Evolutionary conservation across 441 rosid species (phyloP).

Genomic region (Adansonia gregorii): DNA sequence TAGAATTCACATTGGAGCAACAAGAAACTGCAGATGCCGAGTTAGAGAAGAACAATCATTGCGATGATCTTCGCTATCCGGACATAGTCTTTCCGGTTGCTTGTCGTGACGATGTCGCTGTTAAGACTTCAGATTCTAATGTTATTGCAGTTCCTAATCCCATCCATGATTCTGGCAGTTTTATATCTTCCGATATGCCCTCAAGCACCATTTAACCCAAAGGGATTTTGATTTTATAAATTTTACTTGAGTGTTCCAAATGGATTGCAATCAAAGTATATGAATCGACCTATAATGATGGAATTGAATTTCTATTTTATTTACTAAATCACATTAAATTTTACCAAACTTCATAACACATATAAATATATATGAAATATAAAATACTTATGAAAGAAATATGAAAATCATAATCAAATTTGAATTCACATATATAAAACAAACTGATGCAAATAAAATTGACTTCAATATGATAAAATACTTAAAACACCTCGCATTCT

Average conservation of each 20-base stretch:
- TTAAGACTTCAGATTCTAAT: not conserved
- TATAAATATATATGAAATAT: no score
- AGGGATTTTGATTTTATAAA: not conserved
- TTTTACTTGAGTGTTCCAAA: not conserved
- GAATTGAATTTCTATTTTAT: no score
- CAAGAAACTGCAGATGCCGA: conserved; percentile 18
- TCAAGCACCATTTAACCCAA: not conserved
- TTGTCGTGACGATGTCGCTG: not conserved
- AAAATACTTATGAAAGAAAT: no score
- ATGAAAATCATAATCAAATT: no score
- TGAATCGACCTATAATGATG: no score
- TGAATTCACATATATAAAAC: no score
- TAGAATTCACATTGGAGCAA: conserved; percentile 13
- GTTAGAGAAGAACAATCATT: not conserved
- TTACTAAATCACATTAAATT: no score
- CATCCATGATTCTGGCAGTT: not conserved
- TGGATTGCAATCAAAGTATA: not conserved
- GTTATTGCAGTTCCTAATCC: not conserved
- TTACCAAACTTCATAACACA: no score
- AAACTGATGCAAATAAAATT: no score
- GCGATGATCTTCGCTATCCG: not conserved
- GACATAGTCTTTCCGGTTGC: not conserved
- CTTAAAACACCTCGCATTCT: no score
- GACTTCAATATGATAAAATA: no score
- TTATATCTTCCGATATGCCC: not conserved